Base-by-base conservation (phyloP, 192 early-diverging fungal species). In the Coemansia sp. region DNA sequence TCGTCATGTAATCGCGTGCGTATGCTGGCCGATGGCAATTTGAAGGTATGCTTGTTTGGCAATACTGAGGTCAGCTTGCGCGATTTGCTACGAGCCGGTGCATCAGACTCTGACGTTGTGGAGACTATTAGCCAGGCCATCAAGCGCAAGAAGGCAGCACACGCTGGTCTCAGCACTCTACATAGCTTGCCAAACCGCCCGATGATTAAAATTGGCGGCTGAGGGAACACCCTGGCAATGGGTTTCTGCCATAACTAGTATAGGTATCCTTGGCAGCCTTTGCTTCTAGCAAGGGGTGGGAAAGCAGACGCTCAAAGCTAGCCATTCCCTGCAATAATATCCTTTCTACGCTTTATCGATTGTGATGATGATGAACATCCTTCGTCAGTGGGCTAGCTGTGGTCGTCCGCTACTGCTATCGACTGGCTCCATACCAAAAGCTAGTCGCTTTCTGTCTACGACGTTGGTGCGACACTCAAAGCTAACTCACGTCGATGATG, bases 131-230 rank as follows among this genome's bases (percentile, higher is more conserved):
- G 85, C 59, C 76, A 80, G 36, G 94, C 96, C 23, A 91, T 95
- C 61, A 88, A 86, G 68, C 86, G 92, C 48, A 98, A 98, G 75
- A 94, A 92, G 82, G 87, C 89, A 62, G 91, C 92, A 55, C 96
- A 98, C 78, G 94, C 96, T n/a, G 96, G 95, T 56, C 89, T 96
- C 86, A 86, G 88, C 59, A 88, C 90, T 48, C 79, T 98, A 31
- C 88, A 90, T 16, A 81, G 86, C 39, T 79, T 89, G 77, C 92
- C 92, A 25, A 98, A 96, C 75, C 79, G 94, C 21, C 95, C 96
- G 20, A 98, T 98, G 96, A 94, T 94, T 45, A 76, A 92, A 14
- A 98, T 98, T 78, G 95, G 95, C 18, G 96, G 94, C 39, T 96
- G 77, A 81, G 26, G 26, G 58, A 45, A 21, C 18, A 21, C 20